Evolutionary conservation across 345 rosid species (phyloP).

Genomic region (Salix suchowensis): DNA sequence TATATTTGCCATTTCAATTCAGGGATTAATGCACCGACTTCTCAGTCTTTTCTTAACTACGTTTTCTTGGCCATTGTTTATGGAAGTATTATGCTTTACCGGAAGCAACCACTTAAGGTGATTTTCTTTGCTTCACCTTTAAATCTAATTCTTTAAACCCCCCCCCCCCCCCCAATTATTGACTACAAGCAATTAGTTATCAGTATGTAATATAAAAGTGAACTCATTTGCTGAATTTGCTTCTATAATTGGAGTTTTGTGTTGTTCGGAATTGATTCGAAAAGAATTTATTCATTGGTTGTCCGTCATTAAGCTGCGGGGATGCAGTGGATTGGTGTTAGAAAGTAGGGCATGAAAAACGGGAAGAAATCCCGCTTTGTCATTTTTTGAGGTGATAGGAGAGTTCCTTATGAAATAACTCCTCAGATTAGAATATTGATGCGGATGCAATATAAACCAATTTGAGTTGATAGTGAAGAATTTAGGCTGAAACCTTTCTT

Average conservation of each 20-base stretch:
- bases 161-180: background rate
- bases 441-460: background rate
- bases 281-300: background rate
- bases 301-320: background rate
- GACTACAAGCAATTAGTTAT: background rate
- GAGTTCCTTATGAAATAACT: background rate
- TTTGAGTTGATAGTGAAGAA: background rate
- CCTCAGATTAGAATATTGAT: background rate
- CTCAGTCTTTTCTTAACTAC: slow-evolving; percentile 47
- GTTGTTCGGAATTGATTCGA: background rate
- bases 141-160: background rate
- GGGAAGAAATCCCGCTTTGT: background rate
- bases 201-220: background rate
- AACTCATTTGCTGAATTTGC: background rate
- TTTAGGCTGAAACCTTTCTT: background rate
- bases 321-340: background rate
- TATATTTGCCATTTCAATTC: background rate
- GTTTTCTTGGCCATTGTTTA: slow-evolving; percentile 38
- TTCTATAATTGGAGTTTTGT: background rate
- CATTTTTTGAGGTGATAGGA: background rate
- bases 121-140: background rate
- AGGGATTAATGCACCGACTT: slow-evolving; percentile 51
- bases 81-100: slow-evolving; percentile 36
- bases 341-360: background rate
- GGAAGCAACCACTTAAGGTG: slow-evolving; percentile 37